Evolutionary conservation across 2,329 filamentous ascomycete species (phyloP), one percentile per base, ranked within the genome.

Genomic region (Phialophora expanda): DNA sequence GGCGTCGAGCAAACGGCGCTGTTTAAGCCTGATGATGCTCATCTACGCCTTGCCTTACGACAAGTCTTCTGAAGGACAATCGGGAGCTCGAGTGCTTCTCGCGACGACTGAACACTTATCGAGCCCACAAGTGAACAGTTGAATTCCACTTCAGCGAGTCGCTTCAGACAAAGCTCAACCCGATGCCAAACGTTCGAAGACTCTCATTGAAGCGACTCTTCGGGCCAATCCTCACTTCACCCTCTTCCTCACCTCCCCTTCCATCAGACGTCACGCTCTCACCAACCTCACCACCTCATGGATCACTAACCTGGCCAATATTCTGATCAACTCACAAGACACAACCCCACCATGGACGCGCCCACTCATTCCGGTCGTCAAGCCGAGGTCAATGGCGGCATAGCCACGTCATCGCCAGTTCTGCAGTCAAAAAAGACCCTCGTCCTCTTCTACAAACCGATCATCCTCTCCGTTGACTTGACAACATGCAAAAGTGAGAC

Each of bases 361-460:
- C 22, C 48, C 22, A 22, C 12, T 46, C n/a, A 26, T 46, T 26
- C 38, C 12, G 7, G 14, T 20, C 3, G 4, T 24, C 6, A 11
- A 56, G 3, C 17, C 8, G 17, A 3, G 4, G 53, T 28, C 38
- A 26, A 58, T 14, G 17, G 38, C 28, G 28, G 11, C 22, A 2
- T 17, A 7, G n/a, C 32, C 26, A 22, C 14, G 24, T 32, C 41
- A 17, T 20, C 34, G 8, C 24, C 30, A 56, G 28, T 22, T 22
- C n/a, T 14, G 24, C 56, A 24, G 11, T 12, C 61, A 12, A 26
- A 54, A 44, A 60, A 61, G 48, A 60, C 56, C 20, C 14, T 56
- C 17, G 41, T 61, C 34, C 6, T 38, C 26, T 12, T 65, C 17
- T 50, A 55, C 32, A 60, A 65, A 12, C 62, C 62, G 24, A 26